These are phyloP conservation scores for Mortierella sp. DNA, from an alignment of 371 early-diverging fungal species.

Conservation along the genomic window DNA sequence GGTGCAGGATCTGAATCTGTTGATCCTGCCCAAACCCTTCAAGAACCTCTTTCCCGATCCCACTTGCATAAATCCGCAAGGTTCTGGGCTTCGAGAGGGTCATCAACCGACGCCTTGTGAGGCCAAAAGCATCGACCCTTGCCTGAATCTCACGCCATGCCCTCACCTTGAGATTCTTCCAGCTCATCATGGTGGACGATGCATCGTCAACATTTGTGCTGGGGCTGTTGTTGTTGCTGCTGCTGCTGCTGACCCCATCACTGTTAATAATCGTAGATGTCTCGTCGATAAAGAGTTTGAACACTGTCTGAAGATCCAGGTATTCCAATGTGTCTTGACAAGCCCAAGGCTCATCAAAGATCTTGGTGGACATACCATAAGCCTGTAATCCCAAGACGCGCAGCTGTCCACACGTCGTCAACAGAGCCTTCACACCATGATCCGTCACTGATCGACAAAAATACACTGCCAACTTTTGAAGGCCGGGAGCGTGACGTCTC, in stretches of 20 bases:
- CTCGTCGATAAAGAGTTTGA: conserved; percentile 4
- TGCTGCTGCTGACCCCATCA: background rate
- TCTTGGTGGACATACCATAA: conserved; percentile 15
- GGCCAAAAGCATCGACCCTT: conserved; percentile 15
- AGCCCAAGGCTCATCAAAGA: conserved; percentile 33
- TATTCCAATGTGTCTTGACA: conserved; percentile 24
- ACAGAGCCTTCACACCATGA: conserved; percentile 16
- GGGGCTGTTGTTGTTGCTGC: background rate
- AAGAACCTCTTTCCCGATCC: conserved; percentile 20
- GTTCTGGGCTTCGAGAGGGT: conserved; percentile 16
- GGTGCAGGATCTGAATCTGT: conserved; percentile 24
- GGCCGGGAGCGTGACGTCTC: background rate
- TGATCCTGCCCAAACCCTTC: conserved; percentile 17
- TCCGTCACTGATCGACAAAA: conserved; percentile 23
- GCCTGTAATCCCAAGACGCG: conserved; percentile 25
- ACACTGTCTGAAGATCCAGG: conserved; percentile 28
- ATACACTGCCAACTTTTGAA: conserved; percentile 29
- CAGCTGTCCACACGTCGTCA: conserved; percentile 12
- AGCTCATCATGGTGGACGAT: background rate
- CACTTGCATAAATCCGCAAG: conserved; percentile 19
- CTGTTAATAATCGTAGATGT: background rate
- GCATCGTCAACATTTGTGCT: background rate
- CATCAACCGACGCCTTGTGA: conserved; percentile 10
- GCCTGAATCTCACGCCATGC: conserved; percentile 13
- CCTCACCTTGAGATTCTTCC: background rate